These are phyloP conservation scores for Candida montana DNA, from an alignment of 805 yeast species.

Conservation along the genomic window DNA sequence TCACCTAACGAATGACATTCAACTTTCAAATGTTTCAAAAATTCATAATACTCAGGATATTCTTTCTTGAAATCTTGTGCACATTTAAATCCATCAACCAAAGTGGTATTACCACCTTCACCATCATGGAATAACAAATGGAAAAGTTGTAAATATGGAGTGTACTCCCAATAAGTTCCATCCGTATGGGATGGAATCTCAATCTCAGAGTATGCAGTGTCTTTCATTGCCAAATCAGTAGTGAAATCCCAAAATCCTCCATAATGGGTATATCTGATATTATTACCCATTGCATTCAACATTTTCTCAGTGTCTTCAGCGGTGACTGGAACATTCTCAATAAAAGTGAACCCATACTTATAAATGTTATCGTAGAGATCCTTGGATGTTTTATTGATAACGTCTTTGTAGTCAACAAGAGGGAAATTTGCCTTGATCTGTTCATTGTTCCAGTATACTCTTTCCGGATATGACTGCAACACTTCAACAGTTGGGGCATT, in stretches of 20 bases:
- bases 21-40: constrained; percentile 43
- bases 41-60: constrained; percentile 46
- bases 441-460: constrained; percentile 40
- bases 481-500: constrained; percentile 27
- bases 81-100: constrained; percentile 61
- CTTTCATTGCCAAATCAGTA: constrained; percentile 58
- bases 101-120: constrained; percentile 60
- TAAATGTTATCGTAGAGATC: constrained; percentile 19
- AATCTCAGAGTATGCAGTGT: constrained; percentile 67
- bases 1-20: constrained; percentile 80
- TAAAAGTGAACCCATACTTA: constrained; percentile 53
- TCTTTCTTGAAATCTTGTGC: constrained; percentile 43
- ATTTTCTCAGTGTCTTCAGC: constrained; percentile 55
- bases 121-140: constrained; percentile 62
- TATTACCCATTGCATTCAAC: constrained; percentile 48
- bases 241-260: constrained; percentile 84
- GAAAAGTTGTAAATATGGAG: constrained; percentile 67
- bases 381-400: constrained; percentile 33
- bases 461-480: constrained; percentile 34
- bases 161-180: constrained; percentile 70
- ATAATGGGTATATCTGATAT: constrained; percentile 63
- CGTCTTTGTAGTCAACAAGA: constrained; percentile 37
- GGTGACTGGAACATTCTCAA: constrained; percentile 54
- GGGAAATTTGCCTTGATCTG: constrained; percentile 25
- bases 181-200: constrained; percentile 64